phyloP scores from a whole-genome alignment of 2,329 filamentous ascomycete genomes.

The Fusarium succisae region DNA sequence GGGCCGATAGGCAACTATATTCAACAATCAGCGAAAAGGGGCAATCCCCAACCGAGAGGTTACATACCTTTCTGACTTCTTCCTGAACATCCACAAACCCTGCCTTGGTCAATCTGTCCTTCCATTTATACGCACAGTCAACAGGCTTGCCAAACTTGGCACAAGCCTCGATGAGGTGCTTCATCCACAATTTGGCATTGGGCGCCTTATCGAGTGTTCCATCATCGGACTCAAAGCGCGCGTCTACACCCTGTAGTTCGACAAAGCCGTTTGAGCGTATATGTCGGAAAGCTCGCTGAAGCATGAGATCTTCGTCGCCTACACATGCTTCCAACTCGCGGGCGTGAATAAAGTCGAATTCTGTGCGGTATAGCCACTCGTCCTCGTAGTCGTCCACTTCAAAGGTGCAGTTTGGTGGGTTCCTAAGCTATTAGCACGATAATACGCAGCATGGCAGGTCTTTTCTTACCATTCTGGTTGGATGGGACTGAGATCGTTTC shows the following conservation, averaged over 20 bases:
- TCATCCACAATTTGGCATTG: conserved; percentile 4
- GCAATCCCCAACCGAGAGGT: rapidly evolving
- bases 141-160: conserved; percentile 19
- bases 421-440: not conserved
- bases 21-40: not conserved
- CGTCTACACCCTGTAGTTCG: conserved; percentile 12
- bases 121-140: conserved; percentile 8
- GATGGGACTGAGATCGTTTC: conserved; percentile 26
- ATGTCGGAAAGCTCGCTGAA: not conserved
- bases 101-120: not conserved
- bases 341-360: conserved; percentile 17
- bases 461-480: conserved; percentile 17
- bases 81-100: conserved; percentile 14
- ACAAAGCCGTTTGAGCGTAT: not conserved
- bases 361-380: conserved; percentile 10
- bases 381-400: conserved; percentile 26
- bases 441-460: rapidly evolving
- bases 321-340: conserved; percentile 23
- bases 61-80: not conserved
- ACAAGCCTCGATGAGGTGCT: not conserved
- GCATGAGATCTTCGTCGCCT: not conserved
- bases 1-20: conserved; percentile 12
- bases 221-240: conserved; percentile 1
- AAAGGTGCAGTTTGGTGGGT: conserved; percentile 19
- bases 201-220: conserved; percentile 5